Evolutionary conservation across 2,329 filamentous ascomycete genomes (phyloP).

Genomic region (Exophiala aquamarina): DNA sequence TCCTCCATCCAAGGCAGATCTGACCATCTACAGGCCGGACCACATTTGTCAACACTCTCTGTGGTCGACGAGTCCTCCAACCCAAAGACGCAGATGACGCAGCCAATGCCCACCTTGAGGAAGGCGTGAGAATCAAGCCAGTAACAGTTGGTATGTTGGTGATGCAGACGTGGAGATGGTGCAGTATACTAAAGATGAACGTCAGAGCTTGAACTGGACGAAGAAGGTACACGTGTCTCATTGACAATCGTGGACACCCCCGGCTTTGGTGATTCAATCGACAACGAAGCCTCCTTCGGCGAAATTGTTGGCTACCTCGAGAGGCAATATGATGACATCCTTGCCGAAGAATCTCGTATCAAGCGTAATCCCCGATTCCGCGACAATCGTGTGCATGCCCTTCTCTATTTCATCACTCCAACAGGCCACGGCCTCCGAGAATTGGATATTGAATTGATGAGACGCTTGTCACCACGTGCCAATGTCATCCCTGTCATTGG

Average conservation of each 20-base stretch:
- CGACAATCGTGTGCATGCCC: constrained; percentile 96
- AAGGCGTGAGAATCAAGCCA: constrained; percentile 97
- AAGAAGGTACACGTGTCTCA: constrained; percentile 97
- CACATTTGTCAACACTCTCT: constrained; percentile 99
- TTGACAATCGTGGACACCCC: constrained; percentile 98
- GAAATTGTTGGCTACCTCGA: constrained; percentile 98
- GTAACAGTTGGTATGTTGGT: constrained; percentile 82
- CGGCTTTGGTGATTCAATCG: constrained; percentile 97
- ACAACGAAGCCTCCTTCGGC: constrained; percentile 98
- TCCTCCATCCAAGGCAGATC: neutral
- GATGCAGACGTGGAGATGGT: neutral
- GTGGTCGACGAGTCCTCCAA: constrained; percentile 85
- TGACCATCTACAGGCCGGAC: constrained; percentile 70
- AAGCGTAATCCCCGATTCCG: constrained; percentile 99
- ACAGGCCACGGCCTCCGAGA: constrained; percentile 97
- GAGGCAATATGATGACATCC: constrained; percentile 98
- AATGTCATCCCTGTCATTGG: constrained; percentile 99
- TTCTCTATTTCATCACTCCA: constrained; percentile 99
- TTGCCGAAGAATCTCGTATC: constrained; percentile 98
- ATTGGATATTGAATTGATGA: constrained; percentile 99
- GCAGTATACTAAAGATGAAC: constrained; percentile 30
- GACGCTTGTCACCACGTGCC: constrained; percentile 93
- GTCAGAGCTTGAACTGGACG: constrained; percentile 87
- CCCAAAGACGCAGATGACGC: constrained; percentile 94
- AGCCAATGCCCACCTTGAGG: constrained; percentile 83